Conservation (phyloP, 2,329 filamentous ascomycete genomes). For the Fusarium heterosporum region DNA sequence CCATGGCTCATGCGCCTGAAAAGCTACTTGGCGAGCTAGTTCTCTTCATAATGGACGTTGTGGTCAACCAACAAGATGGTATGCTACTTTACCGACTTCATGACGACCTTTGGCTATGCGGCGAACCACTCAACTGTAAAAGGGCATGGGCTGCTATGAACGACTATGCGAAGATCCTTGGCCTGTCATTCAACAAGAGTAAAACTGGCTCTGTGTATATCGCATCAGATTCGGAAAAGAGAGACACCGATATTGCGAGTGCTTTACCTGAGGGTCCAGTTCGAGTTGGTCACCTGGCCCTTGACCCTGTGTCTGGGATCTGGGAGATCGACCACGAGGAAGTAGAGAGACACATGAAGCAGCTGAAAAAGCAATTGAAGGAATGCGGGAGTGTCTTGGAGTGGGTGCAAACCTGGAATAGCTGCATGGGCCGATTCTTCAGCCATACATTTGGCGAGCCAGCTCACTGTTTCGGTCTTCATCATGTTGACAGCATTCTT, state of each 20-base stretch:
- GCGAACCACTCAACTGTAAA: background rate
- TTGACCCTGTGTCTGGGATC: background rate
- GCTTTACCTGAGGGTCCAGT: background rate
- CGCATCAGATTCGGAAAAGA: accelerated
- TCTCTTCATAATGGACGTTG: conserved; percentile 8
- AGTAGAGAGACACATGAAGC: background rate
- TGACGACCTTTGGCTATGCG: conserved; percentile 2
- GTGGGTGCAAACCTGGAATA: conserved; percentile 1
- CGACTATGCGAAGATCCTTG: background rate
- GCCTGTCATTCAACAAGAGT: background rate
- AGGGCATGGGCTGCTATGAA: conserved; percentile 6
- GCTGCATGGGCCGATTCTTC: conserved; percentile 1
- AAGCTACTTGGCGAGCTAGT: conserved; percentile 4
- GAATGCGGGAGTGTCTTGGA: conserved; percentile 1
- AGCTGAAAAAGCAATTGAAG: background rate
- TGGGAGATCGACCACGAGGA: background rate
- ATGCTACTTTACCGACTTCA: background rate
- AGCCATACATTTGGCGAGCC: conserved; percentile 10
- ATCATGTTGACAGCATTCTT: background rate
- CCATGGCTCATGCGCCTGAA: conserved; percentile 8
- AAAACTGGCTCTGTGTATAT: conserved; percentile 7
- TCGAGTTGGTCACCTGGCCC: background rate
- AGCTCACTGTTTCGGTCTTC: background rate
- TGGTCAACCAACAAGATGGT: background rate
- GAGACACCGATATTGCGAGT: background rate